Percentiles rank a stretch among this genome's conserved stretches.
phyloP scores from a whole-genome alignment of 306 rosid genomes.

The Medicago ruthenica region DNA sequence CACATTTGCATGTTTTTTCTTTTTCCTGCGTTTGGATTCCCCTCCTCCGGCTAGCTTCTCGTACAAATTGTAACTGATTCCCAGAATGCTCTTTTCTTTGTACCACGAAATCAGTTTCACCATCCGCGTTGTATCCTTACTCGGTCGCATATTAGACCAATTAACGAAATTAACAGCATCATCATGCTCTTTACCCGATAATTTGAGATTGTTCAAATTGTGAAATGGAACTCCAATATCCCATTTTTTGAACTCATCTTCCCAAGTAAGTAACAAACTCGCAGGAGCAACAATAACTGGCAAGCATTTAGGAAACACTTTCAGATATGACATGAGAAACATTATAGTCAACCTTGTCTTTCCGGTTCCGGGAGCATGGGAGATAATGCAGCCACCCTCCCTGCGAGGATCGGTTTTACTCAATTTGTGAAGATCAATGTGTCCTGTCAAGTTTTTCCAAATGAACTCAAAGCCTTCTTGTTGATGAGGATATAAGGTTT shows the following conservation, averaged over 20 bases:
- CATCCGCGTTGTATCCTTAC: background rate
- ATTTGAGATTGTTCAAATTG: constrained; percentile 41
- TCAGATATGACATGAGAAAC: constrained; percentile 48
- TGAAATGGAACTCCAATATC: constrained; percentile 38
- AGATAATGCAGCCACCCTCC: constrained; percentile 51
- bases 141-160: background rate
- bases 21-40: background rate
- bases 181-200: constrained; percentile 39
- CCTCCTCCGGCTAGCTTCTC: background rate
- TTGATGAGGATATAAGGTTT: constrained; percentile 47
- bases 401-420: constrained; percentile 20
- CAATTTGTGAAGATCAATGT: constrained; percentile 27
- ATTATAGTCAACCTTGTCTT: constrained; percentile 50
- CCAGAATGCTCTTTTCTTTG: background rate
- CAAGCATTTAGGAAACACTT: constrained; percentile 39
- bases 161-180: background rate
- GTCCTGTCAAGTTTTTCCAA: constrained; percentile 49
- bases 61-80: background rate
- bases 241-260: constrained; percentile 55
- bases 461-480: constrained; percentile 56
- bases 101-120: background rate
- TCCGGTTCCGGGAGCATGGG: constrained; percentile 57
- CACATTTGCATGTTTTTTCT: background rate
- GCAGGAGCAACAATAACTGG: constrained; percentile 54
- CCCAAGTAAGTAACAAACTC: constrained; percentile 48